Evolutionary conservation across 805 yeast species (phyloP).

Genomic region (Candida alai): DNA sequence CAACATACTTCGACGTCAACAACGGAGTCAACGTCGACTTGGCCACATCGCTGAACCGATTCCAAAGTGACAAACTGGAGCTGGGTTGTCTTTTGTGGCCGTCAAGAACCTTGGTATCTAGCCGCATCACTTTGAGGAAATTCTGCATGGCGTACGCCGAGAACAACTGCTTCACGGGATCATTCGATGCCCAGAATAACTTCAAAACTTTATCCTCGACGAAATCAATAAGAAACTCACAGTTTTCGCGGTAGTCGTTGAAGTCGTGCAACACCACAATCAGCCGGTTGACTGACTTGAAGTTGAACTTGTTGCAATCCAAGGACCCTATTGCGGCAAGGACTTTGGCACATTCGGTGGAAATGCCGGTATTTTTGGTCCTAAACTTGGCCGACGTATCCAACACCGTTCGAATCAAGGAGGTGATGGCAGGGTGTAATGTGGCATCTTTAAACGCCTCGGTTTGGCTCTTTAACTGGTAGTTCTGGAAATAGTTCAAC

Average conservation of each 20-base stretch:
- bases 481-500: slow-evolving; percentile 46
- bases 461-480: slow-evolving; percentile 46
- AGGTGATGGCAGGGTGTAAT: slow-evolving; percentile 32
- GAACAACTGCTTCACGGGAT: slow-evolving; percentile 78
- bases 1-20: slow-evolving; percentile 65
- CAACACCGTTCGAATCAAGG: slow-evolving; percentile 49
- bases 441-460: slow-evolving; percentile 35
- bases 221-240: slow-evolving; percentile 59
- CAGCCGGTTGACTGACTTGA: slow-evolving; percentile 39
- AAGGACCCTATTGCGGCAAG: slow-evolving; percentile 75
- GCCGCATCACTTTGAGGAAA: slow-evolving; percentile 59
- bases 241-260: slow-evolving; percentile 56
- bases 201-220: slow-evolving; percentile 71
- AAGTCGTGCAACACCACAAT: slow-evolving; percentile 59
- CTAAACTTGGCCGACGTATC: slow-evolving; percentile 57
- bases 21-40: slow-evolving; percentile 74
- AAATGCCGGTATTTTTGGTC: slow-evolving; percentile 42
- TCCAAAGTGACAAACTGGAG: slow-evolving; percentile 45
- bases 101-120: slow-evolving; percentile 25
- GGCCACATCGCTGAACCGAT: slow-evolving; percentile 58
- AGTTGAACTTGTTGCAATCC: slow-evolving; percentile 56
- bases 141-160: slow-evolving; percentile 90
- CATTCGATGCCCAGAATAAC: slow-evolving; percentile 84
- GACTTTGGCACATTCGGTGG: slow-evolving; percentile 61
- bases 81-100: slow-evolving; percentile 18